Conservation (phyloP, 129 eudicot genomes). For the Escallonia rubra region DNA sequence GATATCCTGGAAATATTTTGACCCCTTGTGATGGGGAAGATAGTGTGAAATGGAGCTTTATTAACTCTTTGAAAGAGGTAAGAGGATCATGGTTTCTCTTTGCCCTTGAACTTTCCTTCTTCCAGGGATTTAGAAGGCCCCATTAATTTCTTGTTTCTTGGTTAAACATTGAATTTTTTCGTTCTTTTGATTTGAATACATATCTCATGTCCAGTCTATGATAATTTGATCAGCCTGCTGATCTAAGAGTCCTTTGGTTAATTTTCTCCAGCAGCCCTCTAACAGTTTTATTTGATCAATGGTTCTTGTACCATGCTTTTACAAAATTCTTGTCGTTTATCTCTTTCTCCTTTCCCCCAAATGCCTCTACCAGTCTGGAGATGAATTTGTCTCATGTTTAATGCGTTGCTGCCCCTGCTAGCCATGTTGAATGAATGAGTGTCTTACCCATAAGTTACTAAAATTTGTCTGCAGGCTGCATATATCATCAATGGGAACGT, state of each 20-base stretch:
- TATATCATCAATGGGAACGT: constrained; percentile 85
- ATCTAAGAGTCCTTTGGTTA: too few relatives aligned
- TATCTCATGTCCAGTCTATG: too few relatives aligned
- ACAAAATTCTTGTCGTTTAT: too few relatives aligned
- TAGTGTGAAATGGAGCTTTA: constrained; percentile 91
- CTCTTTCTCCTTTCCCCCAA: too few relatives aligned
- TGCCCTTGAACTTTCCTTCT: constrained; percentile 1
- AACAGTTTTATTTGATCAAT: too few relatives aligned
- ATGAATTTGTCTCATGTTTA: too few relatives aligned
- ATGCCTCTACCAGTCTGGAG: too few relatives aligned
- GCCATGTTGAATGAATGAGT: not conserved
- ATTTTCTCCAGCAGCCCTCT: too few relatives aligned
- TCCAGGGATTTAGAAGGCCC: not conserved
- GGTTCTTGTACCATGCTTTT: too few relatives aligned
- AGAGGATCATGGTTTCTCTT: constrained; percentile 7
- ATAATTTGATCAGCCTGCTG: too few relatives aligned
- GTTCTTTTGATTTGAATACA: not conserved
- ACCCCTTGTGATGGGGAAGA: constrained; percentile 98
- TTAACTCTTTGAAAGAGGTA: constrained; percentile 95
- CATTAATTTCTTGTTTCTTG: not conserved
- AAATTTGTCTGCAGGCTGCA: constrained; percentile 61
- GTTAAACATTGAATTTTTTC: not conserved
- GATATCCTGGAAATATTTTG: constrained; percentile 75
- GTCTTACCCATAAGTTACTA: not conserved
- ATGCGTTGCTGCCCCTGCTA: too few relatives aligned